Base-by-base conservation (phyloP, 805 yeast genomes). In the Starmerella asiatica region DNA sequence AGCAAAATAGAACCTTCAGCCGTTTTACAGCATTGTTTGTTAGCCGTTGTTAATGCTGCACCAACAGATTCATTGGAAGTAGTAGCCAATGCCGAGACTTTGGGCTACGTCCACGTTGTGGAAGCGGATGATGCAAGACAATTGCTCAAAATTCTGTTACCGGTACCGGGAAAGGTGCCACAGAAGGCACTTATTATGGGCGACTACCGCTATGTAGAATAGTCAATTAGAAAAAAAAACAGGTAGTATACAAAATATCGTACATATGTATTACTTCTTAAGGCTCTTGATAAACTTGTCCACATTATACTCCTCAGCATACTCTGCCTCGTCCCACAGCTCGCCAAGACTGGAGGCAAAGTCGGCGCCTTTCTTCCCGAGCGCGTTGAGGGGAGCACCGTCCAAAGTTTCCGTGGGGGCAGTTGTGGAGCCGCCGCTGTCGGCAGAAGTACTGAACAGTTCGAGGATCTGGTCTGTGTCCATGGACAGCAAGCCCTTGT, bases 281-380 rank as follows among this genome's bases (percentile, higher is more conserved):
- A 83, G 69, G 21, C 80, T 79, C 63, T 81, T 81, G 61, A 91
- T 88, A 59, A 91, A 91, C 39, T 79, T 75, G 59, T 88, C 96
- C 61, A 91, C 72, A 55, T 91, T 83, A 60, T 91, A 91, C 64
- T 91, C 98, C 55, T 91, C 98, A 48, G 86, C 94, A 55, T 91
- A 91, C 60, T 91, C 96, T 26, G 81, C 70, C 53, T 83, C 91
- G 56, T 91, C 97, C 99, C 99, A 91, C 41, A 91, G 68, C 53
- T 86, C 96, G 8, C 82, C 88, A 48, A 91, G 67, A 19, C 40
- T 32, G 12, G 44, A 23, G 2, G 45, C 38, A 26, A 38, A 30
- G 29, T 48, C 48, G 0, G 91, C 88, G 31, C 80, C 84, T 4
- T 93, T 93, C 24, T 47, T 48, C 3, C 94, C 88, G 9, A 23